A percentile compares a stretch with the other conserved stretches of the same genome.
Conservation (phyloP, 345 rosid species). For the Kernera saxatilis region DNA sequence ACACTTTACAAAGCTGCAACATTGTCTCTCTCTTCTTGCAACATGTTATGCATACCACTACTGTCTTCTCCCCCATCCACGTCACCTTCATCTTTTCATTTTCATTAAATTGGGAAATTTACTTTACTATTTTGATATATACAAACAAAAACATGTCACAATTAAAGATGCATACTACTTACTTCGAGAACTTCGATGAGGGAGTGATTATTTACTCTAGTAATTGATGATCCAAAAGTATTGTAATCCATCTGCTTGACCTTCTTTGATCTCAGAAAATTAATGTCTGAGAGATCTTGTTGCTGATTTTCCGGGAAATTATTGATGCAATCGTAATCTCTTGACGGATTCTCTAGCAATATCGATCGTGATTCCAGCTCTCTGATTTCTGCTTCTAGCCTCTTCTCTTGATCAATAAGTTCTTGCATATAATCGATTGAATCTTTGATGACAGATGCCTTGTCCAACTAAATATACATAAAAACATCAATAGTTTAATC, state of each 20-base stretch:
- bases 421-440: slow-evolving; percentile 83
- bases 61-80: slow-evolving; percentile 62
- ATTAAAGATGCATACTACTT: not conserved
- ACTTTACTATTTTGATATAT: not conserved
- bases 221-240: slow-evolving; percentile 31
- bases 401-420: slow-evolving; percentile 68
- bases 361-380: slow-evolving; percentile 47
- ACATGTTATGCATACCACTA: slow-evolving; percentile 77
- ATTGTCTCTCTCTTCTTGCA: slow-evolving; percentile 74
- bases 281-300: not conserved
- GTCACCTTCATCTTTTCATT: slow-evolving; percentile 58
- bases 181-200: slow-evolving; percentile 64
- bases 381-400: slow-evolving; percentile 54
- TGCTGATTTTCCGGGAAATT: slow-evolving; percentile 31
- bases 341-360: slow-evolving; percentile 9
- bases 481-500: not conserved
- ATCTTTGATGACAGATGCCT: slow-evolving; percentile 86
- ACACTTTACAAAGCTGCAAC: slow-evolving; percentile 72
- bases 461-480: slow-evolving; percentile 60
- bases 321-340: slow-evolving; percentile 29
- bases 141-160: not conserved
- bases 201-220: slow-evolving; percentile 21
- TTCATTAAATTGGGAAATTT: not conserved
- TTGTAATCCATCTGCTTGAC: slow-evolving; percentile 37
- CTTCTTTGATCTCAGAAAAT: slow-evolving; percentile 55